phyloP scores from a whole-genome alignment of 2,329 filamentous ascomycete species.

The Rutstroemia sp. region DNA sequence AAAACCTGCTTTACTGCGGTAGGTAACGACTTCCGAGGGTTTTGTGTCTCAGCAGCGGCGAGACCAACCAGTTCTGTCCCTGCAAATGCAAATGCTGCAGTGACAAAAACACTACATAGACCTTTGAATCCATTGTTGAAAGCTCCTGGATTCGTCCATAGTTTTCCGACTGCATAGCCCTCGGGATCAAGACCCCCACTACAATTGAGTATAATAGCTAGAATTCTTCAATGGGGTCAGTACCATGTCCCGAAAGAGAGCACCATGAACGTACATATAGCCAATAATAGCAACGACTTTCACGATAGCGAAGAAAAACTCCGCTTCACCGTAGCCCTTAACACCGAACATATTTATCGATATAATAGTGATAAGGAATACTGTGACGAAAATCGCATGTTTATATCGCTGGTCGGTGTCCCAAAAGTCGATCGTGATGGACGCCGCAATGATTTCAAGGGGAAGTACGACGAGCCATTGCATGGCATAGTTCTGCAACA shows the following conservation, averaged over 20 bases:
- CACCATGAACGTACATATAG: conserved; percentile 61
- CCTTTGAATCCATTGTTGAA: conserved; percentile 78
- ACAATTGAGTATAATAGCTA: conserved; percentile 79
- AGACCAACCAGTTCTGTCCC: conserved; percentile 47
- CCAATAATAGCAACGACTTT: conserved; percentile 82
- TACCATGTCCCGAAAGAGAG: neutral
- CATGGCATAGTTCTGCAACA: conserved; percentile 59
- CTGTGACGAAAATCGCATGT: conserved; percentile 69
- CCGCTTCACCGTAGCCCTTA: conserved; percentile 81
- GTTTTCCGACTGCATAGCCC: conserved; percentile 72
- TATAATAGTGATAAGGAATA: conserved; percentile 73
- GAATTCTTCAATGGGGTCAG: conserved; percentile 45
- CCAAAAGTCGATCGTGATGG: conserved; percentile 81
- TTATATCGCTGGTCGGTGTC: conserved; percentile 44
- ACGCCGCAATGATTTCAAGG: conserved; percentile 79
- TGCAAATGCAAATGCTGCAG: conserved; percentile 44
- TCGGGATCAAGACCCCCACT: conserved; percentile 61
- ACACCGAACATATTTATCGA: conserved; percentile 83
- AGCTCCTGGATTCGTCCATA: conserved; percentile 75
- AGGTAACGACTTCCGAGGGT: conserved; percentile 42
- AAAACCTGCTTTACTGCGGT: conserved; percentile 46
- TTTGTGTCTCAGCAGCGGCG: conserved; percentile 42
- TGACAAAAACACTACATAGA: conserved; percentile 44
- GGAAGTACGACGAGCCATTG: conserved; percentile 83
- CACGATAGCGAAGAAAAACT: conserved; percentile 79